phyloP scores from a whole-genome alignment of 1,139 yeast genomes.

The Meyerozyma guilliermondii region DNA sequence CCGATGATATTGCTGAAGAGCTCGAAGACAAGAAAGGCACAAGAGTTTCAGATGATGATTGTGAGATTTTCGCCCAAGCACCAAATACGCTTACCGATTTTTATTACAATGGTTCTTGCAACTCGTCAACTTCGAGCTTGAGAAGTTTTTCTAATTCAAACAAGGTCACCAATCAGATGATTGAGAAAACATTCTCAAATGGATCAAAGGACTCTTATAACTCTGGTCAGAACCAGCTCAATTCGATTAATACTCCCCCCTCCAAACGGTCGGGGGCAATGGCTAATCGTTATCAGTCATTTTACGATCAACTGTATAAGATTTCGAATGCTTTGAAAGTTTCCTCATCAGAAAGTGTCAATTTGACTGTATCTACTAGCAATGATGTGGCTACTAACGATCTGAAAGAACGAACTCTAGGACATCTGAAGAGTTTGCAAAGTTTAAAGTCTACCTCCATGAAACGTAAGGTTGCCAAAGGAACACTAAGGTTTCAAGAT shows the following conservation, averaged over 20 bases:
- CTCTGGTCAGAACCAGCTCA: slow-evolving; percentile 7
- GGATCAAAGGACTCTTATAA: slow-evolving; percentile 27
- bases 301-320: slow-evolving; percentile 44
- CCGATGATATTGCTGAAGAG: slow-evolving; percentile 23
- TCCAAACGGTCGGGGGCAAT: slow-evolving; percentile 39
- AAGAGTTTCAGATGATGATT: slow-evolving; percentile 14
- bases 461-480: slow-evolving; percentile 3
- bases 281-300: slow-evolving; percentile 46
- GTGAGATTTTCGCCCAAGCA: slow-evolving; percentile 16
- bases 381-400: slow-evolving; percentile 8
- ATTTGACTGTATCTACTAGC: slow-evolving; percentile 23
- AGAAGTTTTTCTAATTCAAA: slow-evolving; percentile 14
- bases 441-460: slow-evolving; percentile 22
- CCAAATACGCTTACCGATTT: slow-evolving; percentile 2
- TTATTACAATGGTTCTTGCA: slow-evolving; percentile 26
- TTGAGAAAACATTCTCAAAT: slow-evolving; percentile 32
- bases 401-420: slow-evolving; percentile 18
- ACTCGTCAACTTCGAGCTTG: slow-evolving; percentile 33
- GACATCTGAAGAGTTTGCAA: slow-evolving; percentile 40
- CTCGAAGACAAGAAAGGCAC: slow-evolving; percentile 25
- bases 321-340: slow-evolving; percentile 42
- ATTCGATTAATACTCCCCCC: slow-evolving; percentile 14
- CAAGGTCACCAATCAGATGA: slow-evolving; percentile 12
- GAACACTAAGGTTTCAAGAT: slow-evolving; percentile 7
- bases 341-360: slow-evolving; percentile 41